A percentile compares a stretch with the other conserved stretches of the same genome.
Conservation (phyloP, 1,284 basidiomycete species). For the Sphaerobolus stellatus region DNA sequence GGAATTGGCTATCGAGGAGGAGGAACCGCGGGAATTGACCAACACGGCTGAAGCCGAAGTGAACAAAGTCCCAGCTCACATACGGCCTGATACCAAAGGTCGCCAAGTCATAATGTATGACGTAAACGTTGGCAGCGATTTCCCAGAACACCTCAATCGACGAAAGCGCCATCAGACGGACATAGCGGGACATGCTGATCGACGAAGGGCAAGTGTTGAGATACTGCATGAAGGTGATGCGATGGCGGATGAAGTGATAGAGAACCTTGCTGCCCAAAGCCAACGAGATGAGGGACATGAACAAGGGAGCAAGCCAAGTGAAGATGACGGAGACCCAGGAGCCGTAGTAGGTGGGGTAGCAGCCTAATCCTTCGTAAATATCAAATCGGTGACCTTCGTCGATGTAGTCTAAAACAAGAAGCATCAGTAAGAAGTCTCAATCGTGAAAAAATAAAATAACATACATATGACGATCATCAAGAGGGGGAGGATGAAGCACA, state of each 20-base stretch:
- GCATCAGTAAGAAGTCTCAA: conserved; percentile 28
- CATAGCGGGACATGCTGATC: conserved; percentile 31
- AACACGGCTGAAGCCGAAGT: conserved; percentile 36
- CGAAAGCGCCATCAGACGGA: conserved; percentile 37
- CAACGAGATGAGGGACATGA: conserved; percentile 24
- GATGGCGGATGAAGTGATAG: neutral
- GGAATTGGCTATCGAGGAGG: neutral
- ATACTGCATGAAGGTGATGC: conserved; percentile 6
- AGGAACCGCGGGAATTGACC: conserved; percentile 24
- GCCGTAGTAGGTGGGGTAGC: conserved; percentile 31
- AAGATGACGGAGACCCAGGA: conserved; percentile 29
- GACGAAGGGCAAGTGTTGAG: conserved; percentile 13
- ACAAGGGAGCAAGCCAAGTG: conserved; percentile 24
- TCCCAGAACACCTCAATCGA: conserved; percentile 23
- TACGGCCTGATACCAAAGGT: conserved; percentile 30
- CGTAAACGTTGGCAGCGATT: neutral
- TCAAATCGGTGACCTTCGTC: conserved; percentile 38
- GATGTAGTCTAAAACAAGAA: conserved; percentile 28
- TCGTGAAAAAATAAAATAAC: conserved; percentile 17
- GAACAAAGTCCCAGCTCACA: conserved; percentile 40
- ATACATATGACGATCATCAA: conserved; percentile 20
- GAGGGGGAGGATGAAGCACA: conserved; percentile 56
- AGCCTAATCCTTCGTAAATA: conserved; percentile 39
- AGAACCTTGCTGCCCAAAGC: conserved; percentile 27
- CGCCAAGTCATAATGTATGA: neutral